Evolutionary conservation across 108 stramenopile species (phyloP).

Genomic region (Nannochloropsis oceanica): DNA sequence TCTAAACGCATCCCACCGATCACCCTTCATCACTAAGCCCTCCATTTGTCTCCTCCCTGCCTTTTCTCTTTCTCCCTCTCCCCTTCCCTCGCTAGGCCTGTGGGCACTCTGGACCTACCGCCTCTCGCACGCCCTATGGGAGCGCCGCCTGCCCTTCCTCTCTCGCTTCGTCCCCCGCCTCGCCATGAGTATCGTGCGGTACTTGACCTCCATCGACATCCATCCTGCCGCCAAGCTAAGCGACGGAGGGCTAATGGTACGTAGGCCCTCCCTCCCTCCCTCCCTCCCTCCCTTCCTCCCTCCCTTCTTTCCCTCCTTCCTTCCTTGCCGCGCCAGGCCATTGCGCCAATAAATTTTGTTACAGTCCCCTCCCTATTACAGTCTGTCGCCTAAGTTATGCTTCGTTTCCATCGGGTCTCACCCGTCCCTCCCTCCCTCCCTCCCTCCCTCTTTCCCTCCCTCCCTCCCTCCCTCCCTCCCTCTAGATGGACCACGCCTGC

Average conservation of each 20-base stretch:
- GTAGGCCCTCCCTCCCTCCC: neutral
- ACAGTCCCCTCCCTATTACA: neutral
- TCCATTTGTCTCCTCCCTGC: no score
- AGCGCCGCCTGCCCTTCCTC: neutral
- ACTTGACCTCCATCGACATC: constrained; percentile 18
- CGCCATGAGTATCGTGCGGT: neutral
- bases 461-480: neutral
- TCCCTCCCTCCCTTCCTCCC: neutral
- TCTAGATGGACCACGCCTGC: neutral
- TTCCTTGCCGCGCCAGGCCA: neutral
- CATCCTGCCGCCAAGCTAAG: neutral
- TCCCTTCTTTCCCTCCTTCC: neutral
- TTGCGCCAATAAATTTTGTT: no score
- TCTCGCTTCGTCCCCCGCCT: neutral
- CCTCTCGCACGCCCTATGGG: neutral
- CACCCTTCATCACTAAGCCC: neutral
- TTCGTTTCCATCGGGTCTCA: neutral
- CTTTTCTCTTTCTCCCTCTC: neutral
- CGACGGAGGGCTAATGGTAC: neutral
- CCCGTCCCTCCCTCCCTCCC: neutral
- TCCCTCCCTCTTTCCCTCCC: neutral
- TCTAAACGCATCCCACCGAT: neutral
- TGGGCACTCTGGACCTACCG: constrained; percentile 9
- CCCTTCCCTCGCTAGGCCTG: constrained; percentile 2
- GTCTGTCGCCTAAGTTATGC: neutral